These are phyloP conservation scores for Royoungia palumana DNA, from an alignment of 768 basidiomycete species.

Conservation along the genomic window DNA sequence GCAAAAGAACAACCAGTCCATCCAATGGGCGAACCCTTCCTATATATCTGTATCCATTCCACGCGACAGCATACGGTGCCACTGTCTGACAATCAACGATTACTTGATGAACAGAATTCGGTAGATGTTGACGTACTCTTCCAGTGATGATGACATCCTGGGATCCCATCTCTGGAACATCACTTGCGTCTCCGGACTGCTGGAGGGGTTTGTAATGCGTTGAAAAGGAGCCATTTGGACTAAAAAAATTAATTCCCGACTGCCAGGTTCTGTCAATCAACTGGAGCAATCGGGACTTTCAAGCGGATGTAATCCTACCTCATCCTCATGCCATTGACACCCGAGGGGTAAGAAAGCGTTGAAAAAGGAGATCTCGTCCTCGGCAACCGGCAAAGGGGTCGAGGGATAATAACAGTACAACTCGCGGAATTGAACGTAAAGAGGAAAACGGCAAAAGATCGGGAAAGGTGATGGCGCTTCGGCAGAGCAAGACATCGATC, in stretches of 20 bases:
- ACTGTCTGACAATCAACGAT: conserved; percentile 40
- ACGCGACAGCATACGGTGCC: conserved; percentile 44
- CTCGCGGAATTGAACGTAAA: conserved; percentile 49
- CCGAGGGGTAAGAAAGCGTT: conserved; percentile 48
- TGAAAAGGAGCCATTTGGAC: conserved; percentile 35
- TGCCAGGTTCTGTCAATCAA: conserved; percentile 3
- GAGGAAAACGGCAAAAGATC: conserved; percentile 40
- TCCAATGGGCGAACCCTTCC: conserved; percentile 59
- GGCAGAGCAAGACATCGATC: conserved; percentile 33
- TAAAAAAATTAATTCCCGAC: conserved; percentile 30
- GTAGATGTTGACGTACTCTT: conserved; percentile 34
- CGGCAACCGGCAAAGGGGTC: conserved; percentile 33
- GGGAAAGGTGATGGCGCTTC: conserved; percentile 35
- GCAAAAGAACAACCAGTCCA: conserved; percentile 53
- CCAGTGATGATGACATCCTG: conserved; percentile 54
- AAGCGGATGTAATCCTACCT: conserved; percentile 15
- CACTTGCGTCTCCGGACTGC: conserved; percentile 10
- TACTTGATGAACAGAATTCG: not conserved
- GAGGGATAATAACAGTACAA: conserved; percentile 40
- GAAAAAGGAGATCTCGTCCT: conserved; percentile 34
- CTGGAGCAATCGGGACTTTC: not conserved
- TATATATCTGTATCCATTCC: conserved; percentile 54
- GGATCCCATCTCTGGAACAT: conserved; percentile 17
- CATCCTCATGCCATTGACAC: conserved; percentile 32
- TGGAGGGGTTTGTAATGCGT: conserved; percentile 39